These are phyloP conservation scores for Eruca vesicaria DNA, from an alignment of 441 rosid species.

Conservation along the genomic window DNA sequence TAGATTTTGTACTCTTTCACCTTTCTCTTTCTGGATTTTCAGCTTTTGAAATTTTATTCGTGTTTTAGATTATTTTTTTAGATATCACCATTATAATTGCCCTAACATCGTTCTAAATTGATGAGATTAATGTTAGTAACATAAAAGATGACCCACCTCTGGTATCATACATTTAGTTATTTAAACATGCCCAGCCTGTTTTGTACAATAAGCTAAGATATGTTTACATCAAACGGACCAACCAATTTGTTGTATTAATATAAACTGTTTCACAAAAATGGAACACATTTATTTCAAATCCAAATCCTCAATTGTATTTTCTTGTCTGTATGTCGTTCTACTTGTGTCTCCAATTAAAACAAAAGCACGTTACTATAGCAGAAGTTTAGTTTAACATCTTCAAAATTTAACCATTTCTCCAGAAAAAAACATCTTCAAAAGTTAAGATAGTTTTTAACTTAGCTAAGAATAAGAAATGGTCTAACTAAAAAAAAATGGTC, in stretches of 20 bases:
- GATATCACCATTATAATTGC: not conserved
- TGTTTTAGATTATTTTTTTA: not conserved
- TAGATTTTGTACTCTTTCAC: not conserved
- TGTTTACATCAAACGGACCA: conserved; percentile 34
- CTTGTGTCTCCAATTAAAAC: conserved; percentile 9
- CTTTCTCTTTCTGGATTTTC: not conserved
- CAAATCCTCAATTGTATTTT: conserved; percentile 6
- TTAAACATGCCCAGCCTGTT: conserved; percentile 40
- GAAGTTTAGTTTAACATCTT: not conserved
- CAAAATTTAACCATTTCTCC: too few relatives aligned
- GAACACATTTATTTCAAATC: conserved; percentile 28
- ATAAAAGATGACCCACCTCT: conserved; percentile 29
- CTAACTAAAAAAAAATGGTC: not conserved
- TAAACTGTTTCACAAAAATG: conserved; percentile 24
- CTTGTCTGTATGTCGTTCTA: conserved; percentile 1
- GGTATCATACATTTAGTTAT: conserved; percentile 27
- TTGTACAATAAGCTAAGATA: conserved; percentile 35
- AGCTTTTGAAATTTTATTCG: not conserved
- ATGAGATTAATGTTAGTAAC: conserved; percentile 22
- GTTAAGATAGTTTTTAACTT: not conserved
- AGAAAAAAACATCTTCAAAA: too few relatives aligned
- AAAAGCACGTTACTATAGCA: not conserved
- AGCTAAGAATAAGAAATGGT: not conserved
- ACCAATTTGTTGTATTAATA: conserved; percentile 28
- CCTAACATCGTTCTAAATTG: not conserved